Evolutionary conservation across 2,329 filamentous ascomycete species (phyloP).

Genomic region (Aspergillus carbonarius): DNA sequence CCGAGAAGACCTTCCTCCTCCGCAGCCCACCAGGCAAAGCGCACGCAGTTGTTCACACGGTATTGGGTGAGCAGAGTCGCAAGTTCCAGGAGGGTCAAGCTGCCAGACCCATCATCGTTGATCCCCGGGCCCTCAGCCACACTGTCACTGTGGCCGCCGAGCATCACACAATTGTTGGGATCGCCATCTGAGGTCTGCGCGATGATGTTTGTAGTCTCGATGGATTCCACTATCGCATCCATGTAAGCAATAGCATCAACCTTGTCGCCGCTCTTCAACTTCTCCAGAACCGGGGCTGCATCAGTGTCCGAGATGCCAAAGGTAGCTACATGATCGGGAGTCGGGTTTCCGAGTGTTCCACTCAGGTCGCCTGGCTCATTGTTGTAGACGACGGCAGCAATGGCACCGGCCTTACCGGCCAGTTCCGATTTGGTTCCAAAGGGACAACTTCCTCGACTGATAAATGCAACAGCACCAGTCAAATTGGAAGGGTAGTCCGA

Average conservation of each 20-base stretch:
- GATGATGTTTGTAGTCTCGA: conserved; percentile 57
- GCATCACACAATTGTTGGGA: conserved; percentile 57
- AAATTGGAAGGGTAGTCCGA: conserved; percentile 62
- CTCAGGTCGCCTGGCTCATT: conserved; percentile 61
- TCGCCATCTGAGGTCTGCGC: conserved; percentile 60
- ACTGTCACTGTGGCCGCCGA: conserved; percentile 62
- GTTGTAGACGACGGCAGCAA: conserved; percentile 73
- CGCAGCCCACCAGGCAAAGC: conserved; percentile 65
- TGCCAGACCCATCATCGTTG: conserved; percentile 74
- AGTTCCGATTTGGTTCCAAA: conserved; percentile 70
- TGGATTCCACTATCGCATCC: conserved; percentile 46
- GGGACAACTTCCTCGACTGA: conserved; percentile 66
- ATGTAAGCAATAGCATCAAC: conserved; percentile 44
- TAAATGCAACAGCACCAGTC: conserved; percentile 65
- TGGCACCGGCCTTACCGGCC: conserved; percentile 69
- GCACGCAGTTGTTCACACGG: conserved; percentile 67
- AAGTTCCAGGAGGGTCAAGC: conserved; percentile 58
- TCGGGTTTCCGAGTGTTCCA: conserved; percentile 66
- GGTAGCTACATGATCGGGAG: conserved; percentile 56
- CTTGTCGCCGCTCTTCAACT: conserved; percentile 50
- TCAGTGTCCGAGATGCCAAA: conserved; percentile 65
- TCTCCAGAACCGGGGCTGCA: conserved; percentile 57
- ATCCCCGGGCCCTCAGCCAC: conserved; percentile 65
- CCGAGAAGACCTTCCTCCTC: conserved; percentile 64
- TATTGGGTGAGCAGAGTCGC: conserved; percentile 66